Conservation (phyloP, 169 alveolate species). For the Eimeria brunetti region DNA sequence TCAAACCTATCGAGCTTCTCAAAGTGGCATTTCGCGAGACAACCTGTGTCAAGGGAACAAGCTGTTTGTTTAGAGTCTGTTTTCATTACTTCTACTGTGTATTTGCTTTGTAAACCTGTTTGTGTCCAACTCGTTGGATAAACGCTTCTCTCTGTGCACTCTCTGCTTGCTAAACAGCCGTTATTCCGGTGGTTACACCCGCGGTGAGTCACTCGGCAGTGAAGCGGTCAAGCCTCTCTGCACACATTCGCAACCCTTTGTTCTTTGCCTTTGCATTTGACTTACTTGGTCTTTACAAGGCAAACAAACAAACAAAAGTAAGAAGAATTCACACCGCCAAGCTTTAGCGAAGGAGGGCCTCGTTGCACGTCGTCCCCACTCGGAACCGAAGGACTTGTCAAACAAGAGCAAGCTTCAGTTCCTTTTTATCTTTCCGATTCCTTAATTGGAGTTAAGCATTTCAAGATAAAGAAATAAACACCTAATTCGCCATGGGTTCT, state of each 20-base stretch:
- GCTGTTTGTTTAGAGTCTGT: constrained; percentile 5
- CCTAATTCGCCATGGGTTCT: neutral
- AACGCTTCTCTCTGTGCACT: neutral
- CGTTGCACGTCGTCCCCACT: neutral
- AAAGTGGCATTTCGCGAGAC: neutral
- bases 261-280: neutral
- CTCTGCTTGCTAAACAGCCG: neutral
- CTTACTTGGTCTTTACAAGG: neutral
- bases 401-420: neutral
- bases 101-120: neutral
- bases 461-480: neutral
- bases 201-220: constrained; percentile 29
- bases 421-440: neutral
- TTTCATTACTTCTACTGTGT: neutral
- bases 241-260: neutral
- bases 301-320: neutral
- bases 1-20: neutral
- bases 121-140: neutral
- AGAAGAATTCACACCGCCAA: no score
- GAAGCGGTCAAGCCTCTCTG: neutral
- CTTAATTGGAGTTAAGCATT: neutral
- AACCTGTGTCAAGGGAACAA: neutral
- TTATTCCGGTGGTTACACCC: constrained; percentile 2
- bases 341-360: neutral
- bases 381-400: neutral